phyloP scores from a whole-genome alignment of 2,329 filamentous ascomycete species.

The Diaporthe helianthi region DNA sequence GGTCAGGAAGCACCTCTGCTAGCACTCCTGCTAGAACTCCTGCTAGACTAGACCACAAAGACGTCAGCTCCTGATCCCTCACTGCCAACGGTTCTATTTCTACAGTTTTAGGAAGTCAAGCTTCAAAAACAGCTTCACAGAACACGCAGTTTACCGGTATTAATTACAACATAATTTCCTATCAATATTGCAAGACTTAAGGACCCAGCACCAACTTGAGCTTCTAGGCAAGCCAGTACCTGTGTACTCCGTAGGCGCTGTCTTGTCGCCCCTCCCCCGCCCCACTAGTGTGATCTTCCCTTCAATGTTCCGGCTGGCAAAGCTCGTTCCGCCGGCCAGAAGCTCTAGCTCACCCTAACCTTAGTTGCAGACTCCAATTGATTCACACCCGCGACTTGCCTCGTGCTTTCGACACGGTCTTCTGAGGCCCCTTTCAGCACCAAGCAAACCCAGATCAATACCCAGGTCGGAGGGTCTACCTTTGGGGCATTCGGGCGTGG shows the following conservation, averaged over 20 bases:
- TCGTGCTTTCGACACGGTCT: neutral
- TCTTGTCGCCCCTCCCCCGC: neutral
- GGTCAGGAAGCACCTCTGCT: neutral
- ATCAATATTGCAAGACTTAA: neutral
- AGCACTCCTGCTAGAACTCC: conserved; percentile 1
- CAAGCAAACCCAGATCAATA: neutral
- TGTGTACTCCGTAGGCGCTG: neutral
- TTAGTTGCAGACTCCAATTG: neutral
- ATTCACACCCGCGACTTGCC: neutral
- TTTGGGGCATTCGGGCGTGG: neutral
- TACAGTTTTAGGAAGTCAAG: neutral
- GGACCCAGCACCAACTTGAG: too few species aligned
- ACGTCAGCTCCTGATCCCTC: conserved; percentile 23
- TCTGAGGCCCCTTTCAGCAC: neutral
- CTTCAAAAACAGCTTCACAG: neutral
- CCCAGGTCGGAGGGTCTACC: neutral
- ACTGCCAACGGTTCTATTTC: conserved; percentile 24
- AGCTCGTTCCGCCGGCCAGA: neutral
- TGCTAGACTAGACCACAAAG: neutral
- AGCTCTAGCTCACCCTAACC: neutral
- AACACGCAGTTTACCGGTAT: neutral
- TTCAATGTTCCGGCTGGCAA: conserved; percentile 16
- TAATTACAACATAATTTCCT: neutral
- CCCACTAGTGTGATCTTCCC: neutral
- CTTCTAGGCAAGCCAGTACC: neutral